Conservation (phyloP, 345 rosid genomes). For the Leavenworthia alabamica region DNA sequence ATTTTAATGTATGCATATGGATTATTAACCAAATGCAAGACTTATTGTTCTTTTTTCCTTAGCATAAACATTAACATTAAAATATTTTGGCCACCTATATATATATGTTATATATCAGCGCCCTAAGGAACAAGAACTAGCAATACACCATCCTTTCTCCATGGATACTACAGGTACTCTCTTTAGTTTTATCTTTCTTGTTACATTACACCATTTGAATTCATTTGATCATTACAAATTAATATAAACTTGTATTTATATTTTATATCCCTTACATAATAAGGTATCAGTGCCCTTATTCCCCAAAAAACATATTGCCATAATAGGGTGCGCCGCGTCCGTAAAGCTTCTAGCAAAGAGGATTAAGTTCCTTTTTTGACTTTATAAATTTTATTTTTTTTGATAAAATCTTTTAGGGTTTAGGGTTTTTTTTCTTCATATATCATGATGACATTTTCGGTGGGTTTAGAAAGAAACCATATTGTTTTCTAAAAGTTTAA, state of each 20-base stretch:
- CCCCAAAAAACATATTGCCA: no score
- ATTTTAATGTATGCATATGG: background rate
- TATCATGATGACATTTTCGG: background rate
- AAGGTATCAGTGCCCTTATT: no score
- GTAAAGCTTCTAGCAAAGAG: no score
- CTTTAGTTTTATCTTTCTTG: background rate
- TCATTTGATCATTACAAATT: background rate
- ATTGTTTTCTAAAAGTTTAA: no score
- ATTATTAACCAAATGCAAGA: background rate
- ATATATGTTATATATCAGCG: no score
- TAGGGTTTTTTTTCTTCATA: background rate
- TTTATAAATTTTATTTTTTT: no score
- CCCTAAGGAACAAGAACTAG: background rate
- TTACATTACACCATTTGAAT: background rate
- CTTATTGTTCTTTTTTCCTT: background rate
- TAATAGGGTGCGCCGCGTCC: no score
- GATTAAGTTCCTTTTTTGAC: no score
- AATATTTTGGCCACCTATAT: background rate
- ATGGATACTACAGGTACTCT: constrained; percentile 18
- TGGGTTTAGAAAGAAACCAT: background rate
- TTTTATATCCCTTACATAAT: no score
- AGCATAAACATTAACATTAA: background rate
- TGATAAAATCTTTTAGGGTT: background rate
- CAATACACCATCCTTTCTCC: background rate
- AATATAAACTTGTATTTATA: background rate